phyloP scores from a whole-genome alignment of 106 monocot genomes.

The Allium cepa region DNA sequence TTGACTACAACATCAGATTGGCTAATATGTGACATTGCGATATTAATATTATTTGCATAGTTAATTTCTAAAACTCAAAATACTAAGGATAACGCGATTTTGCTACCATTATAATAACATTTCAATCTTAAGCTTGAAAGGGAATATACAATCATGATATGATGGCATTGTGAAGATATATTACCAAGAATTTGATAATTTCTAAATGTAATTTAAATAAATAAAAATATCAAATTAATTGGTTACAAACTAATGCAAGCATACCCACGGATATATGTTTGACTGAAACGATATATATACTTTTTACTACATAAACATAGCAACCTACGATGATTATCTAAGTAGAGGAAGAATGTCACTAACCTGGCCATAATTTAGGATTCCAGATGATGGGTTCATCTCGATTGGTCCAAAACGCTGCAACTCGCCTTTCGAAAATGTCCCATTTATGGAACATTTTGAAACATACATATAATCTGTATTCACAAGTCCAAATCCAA shows the following conservation, averaged over 20 bases:
- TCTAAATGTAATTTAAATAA: no score
- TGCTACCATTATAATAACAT: no score
- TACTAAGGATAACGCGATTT: no score
- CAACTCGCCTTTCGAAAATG: slow-evolving; percentile 53
- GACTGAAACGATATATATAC: neutral
- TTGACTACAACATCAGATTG: neutral
- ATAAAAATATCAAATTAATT: no score
- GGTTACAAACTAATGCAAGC: neutral
- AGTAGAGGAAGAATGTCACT: neutral
- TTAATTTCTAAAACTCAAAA: no score
- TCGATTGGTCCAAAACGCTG: slow-evolving; percentile 65
- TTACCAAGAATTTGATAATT: no score
- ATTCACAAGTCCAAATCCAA: slow-evolving; percentile 66
- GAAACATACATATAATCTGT: slow-evolving; percentile 85
- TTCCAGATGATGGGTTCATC: slow-evolving; percentile 51
- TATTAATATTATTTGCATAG: no score
- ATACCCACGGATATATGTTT: no score
- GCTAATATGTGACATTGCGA: no score
- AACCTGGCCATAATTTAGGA: slow-evolving; percentile 75
- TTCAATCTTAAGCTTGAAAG: no score
- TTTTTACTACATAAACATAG: slow-evolving; percentile 1
- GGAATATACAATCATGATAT: no score
- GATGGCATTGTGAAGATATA: no score
- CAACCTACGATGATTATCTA: neutral
- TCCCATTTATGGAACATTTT: slow-evolving; percentile 47